A percentile compares a stretch with the other conserved stretches of the same genome.
Conservation (phyloP, 345 rosid species). For the Eucalyptus sp. region DNA sequence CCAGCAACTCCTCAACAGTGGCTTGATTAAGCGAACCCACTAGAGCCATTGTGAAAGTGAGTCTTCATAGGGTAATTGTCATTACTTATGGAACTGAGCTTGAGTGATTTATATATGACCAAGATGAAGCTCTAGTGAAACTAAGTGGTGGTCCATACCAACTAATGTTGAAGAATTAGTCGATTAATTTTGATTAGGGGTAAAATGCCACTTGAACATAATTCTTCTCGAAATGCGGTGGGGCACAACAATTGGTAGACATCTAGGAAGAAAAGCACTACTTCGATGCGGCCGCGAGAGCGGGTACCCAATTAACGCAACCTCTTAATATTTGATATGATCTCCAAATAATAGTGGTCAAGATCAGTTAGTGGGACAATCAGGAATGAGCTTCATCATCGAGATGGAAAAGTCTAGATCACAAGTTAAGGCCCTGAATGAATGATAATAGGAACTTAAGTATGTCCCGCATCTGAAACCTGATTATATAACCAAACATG, state of each 20-base stretch:
- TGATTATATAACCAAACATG: background rate
- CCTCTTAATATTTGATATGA: background rate
- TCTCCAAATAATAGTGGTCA: background rate
- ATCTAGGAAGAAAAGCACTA: background rate
- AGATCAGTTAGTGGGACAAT: background rate
- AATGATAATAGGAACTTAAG: background rate
- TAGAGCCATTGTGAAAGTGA: rapidly evolving
- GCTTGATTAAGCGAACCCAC: background rate
- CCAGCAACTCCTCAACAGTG: rapidly evolving
- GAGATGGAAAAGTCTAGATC: background rate
- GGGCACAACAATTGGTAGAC: too few species aligned
- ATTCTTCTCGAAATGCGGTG: too few species aligned
- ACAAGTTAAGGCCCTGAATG: background rate
- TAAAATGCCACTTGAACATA: too few species aligned
- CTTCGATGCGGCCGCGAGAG: rapidly evolving
- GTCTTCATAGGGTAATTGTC: background rate
- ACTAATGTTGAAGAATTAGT: rapidly evolving
- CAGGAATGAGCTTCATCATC: rapidly evolving
- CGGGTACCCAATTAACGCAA: rapidly evolving
- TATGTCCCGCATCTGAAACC: background rate
- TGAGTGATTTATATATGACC: background rate
- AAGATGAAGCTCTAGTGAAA: background rate
- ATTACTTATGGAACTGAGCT: background rate
- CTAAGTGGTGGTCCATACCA: background rate
- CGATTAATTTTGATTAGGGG: rapidly evolving